Conservation (phyloP, 352 stramenopile genomes). For the Saprolegnia diclina region DNA sequence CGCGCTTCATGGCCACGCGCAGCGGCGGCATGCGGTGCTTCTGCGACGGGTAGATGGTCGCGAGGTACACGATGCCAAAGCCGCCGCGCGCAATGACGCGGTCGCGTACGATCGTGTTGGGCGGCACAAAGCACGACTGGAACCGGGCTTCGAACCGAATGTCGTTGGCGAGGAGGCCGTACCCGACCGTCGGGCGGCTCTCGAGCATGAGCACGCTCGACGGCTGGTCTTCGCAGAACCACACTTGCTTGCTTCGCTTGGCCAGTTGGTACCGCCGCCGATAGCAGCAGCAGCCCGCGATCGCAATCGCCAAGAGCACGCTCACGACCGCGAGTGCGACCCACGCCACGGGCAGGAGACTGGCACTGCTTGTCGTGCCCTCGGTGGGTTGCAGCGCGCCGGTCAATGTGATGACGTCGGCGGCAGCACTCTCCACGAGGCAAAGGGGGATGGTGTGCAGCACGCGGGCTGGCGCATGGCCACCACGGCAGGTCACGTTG, state of each 20-base stretch:
- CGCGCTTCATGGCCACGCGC: slow-evolving; percentile 17
- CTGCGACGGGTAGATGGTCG: neutral
- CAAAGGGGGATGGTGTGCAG: neutral
- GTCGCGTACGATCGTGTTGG: slow-evolving; percentile 30
- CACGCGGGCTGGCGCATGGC: neutral
- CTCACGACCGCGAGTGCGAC: neutral
- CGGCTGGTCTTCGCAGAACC: slow-evolving; percentile 9
- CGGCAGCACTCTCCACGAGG: too few relatives aligned
- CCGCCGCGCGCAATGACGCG: slow-evolving; percentile 31
- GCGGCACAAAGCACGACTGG: slow-evolving; percentile 30
- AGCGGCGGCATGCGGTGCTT: neutral
- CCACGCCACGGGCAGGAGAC: neutral
- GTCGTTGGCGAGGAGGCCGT: slow-evolving; percentile 30
- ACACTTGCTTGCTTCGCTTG: slow-evolving; percentile 4
- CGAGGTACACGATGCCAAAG: slow-evolving; percentile 34
- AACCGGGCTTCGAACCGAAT: slow-evolving; percentile 35
- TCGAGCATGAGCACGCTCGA: slow-evolving; percentile 5
- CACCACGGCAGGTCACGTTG: neutral
- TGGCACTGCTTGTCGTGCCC: neutral
- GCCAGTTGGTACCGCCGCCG: neutral
- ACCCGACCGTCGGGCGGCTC: neutral
- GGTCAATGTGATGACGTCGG: neutral
- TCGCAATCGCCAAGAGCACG: neutral
- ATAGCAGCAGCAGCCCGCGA: neutral
- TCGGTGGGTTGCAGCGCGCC: neutral